These are phyloP conservation scores for Canariomyces notabilis DNA, from an alignment of 2,329 filamentous ascomycete genomes.

Conservation along the genomic window DNA sequence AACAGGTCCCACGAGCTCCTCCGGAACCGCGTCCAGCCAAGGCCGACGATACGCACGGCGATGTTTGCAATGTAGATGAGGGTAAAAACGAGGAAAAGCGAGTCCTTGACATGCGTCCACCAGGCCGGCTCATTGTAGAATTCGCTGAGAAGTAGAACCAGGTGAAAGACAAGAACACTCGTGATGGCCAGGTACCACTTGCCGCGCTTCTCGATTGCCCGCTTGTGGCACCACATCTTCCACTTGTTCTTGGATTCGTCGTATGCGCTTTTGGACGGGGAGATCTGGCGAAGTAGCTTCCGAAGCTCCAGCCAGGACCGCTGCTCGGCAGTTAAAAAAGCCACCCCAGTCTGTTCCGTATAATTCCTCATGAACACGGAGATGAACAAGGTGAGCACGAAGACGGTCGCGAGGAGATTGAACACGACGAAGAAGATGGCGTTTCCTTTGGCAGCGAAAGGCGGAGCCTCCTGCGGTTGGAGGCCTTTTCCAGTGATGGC, in stretches of 20 bases:
- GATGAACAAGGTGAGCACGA: slow-evolving; percentile 94
- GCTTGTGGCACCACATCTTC: slow-evolving; percentile 92
- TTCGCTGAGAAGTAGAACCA: slow-evolving; percentile 78
- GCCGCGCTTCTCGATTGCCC: slow-evolving; percentile 89
- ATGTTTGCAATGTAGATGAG: slow-evolving; percentile 80
- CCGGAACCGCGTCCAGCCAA: slow-evolving; percentile 88
- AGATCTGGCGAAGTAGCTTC: slow-evolving; percentile 87
- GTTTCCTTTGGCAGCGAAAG: slow-evolving; percentile 62
- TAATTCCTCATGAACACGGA: slow-evolving; percentile 99
- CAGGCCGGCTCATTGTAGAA: slow-evolving; percentile 68
- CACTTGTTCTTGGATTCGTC: slow-evolving; percentile 69
- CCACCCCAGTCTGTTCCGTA: slow-evolving; percentile 95
- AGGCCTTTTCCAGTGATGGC: slow-evolving; percentile 70
- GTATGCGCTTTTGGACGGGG: slow-evolving; percentile 87
- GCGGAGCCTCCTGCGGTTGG: slow-evolving; percentile 63
- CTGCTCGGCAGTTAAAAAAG: slow-evolving; percentile 91
- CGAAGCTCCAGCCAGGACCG: slow-evolving; percentile 93
- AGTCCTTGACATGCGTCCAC: slow-evolving; percentile 69
- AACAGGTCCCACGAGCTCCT: slow-evolving; percentile 95
- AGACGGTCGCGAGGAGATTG: slow-evolving; percentile 93
- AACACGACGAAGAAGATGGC: slow-evolving; percentile 93
- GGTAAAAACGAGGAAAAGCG: slow-evolving; percentile 75
- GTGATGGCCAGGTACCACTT: slow-evolving; percentile 86
- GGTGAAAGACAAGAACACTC: slow-evolving; percentile 70
- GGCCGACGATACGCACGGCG: slow-evolving; percentile 74